Percentiles rank a stretch among this genome's conserved stretches.
These are phyloP conservation scores for Aphanocladium album DNA, from an alignment of 2,329 filamentous ascomycete species.

Conservation along the genomic window DNA sequence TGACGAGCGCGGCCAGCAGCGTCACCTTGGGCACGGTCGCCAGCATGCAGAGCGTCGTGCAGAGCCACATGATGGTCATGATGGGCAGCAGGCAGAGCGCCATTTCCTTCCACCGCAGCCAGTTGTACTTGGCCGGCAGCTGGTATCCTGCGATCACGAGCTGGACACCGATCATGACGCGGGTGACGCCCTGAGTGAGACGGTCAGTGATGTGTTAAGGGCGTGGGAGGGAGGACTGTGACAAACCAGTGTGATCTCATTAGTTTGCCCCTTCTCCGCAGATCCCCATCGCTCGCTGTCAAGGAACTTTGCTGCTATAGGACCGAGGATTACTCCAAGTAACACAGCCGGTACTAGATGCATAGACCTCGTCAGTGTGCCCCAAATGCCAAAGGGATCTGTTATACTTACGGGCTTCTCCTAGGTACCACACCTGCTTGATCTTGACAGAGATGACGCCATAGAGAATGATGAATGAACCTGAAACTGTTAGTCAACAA, in stretches of 20 bases:
- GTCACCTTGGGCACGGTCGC: slow-evolving; percentile 50
- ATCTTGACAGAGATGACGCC: slow-evolving; percentile 48
- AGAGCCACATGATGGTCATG: slow-evolving; percentile 60
- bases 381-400: neutral
- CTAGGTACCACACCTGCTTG: slow-evolving; percentile 49
- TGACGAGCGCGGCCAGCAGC: slow-evolving; percentile 49
- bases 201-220: neutral
- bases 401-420: slow-evolving; percentile 43
- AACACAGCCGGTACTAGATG: slow-evolving; percentile 45
- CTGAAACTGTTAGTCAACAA: slow-evolving; percentile 18
- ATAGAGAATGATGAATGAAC: slow-evolving; percentile 43
- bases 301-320: slow-evolving; percentile 49
- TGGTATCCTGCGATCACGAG: slow-evolving; percentile 61
- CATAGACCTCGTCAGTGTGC: neutral
- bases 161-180: slow-evolving; percentile 59
- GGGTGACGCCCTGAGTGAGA: slow-evolving; percentile 38
- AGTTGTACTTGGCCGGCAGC: slow-evolving; percentile 51
- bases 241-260: slow-evolving; percentile 36
- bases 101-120: slow-evolving; percentile 47
- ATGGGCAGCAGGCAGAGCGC: slow-evolving; percentile 51
- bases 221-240: neutral
- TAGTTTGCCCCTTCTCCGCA: slow-evolving; percentile 24
- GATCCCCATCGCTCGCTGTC: slow-evolving; percentile 37
- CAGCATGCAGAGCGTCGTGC: slow-evolving; percentile 51
- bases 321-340: slow-evolving; percentile 50